Base-by-base conservation (phyloP, 306 rosid genomes). In the Arachis stenosperma region DNA sequence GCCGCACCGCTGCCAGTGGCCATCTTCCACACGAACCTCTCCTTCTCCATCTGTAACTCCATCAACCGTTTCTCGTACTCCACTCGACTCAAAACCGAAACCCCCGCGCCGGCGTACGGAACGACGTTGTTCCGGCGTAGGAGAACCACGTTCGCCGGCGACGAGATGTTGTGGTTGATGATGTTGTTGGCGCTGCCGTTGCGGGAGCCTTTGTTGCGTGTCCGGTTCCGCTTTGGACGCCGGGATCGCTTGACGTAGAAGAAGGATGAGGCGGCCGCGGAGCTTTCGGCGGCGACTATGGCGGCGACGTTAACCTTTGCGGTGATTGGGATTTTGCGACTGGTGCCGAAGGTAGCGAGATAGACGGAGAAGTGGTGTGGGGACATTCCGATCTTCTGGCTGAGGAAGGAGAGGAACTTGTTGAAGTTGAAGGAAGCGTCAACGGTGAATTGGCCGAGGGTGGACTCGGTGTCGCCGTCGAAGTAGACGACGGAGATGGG, bases 371-470 rank as follows among this genome's bases (percentile, higher is more conserved):
- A 88, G 36, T 83, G 87, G 67, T 86, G 79, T 10, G 87, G 78
- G 2, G 89, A 78, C 77, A 90, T 75, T 17, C 93, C 89, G 74
- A 90, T 88, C 87, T 59, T 82, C 67, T 69, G 75, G 81, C 86
- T 81, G 37, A 86, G 53, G 44, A 65, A 39, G 15, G 79, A 48
- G 52, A 75, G 85, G 65, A 88, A 82, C 27, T 61, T 75, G 79
- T 84, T 78, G 88, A 84, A 88, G 8, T 83, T 85, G 73, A 81
- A 63, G 5, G 81, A 12, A 2, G 86, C 75, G 36, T 65, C 71
- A 10, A 90, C 79, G 15, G 17, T 61, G 48, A 90, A 71, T 52
- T 65, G 9, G 7, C 91, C 91, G 65, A 88, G 63, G 64, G 80
- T 36, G 67, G 61, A 13, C 78, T 88, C 86, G 9, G 40, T 40